Conservation (phyloP, 192 early-diverging fungal species). For the Cladochytrium replicatum region DNA sequence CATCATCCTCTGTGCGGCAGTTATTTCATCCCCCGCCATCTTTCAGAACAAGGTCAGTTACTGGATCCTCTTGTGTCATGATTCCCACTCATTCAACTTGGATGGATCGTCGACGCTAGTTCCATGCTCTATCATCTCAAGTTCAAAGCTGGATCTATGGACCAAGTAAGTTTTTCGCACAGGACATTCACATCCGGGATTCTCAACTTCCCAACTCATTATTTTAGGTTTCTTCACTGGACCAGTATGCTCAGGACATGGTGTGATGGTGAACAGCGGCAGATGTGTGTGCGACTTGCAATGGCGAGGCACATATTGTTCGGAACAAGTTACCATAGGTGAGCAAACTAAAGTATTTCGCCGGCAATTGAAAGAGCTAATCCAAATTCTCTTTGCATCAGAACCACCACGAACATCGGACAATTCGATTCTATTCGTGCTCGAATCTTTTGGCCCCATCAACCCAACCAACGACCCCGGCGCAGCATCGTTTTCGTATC, state of each 20-base stretch:
- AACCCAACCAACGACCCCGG: conserved; percentile 6
- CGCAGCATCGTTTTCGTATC: conserved; percentile 6
- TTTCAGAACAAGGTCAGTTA: no score
- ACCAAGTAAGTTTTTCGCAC: no score
- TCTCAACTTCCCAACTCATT: no score
- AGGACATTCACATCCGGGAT: no score
- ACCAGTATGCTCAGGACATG: conserved; percentile 21
- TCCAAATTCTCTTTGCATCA: conserved; percentile 9
- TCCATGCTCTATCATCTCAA: no score
- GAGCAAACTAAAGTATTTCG: conserved; percentile 3
- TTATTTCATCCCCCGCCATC: no score
- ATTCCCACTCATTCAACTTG: no score
- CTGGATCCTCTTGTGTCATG: no score
- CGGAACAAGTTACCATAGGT: background rate
- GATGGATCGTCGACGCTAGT: no score
- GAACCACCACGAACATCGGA: background rate
- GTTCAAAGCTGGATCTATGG: no score
- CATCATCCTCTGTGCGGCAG: no score
- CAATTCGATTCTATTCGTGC: conserved; percentile 11
- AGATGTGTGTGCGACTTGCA: conserved; percentile 27
- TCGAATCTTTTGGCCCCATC: conserved; percentile 16
- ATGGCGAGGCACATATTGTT: conserved; percentile 16
- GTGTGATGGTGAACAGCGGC: conserved; percentile 10
- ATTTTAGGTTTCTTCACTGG: no score
- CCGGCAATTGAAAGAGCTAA: background rate